Conservation (phyloP, 2,329 filamentous ascomycete species). For the Aspergillus sergii region DNA sequence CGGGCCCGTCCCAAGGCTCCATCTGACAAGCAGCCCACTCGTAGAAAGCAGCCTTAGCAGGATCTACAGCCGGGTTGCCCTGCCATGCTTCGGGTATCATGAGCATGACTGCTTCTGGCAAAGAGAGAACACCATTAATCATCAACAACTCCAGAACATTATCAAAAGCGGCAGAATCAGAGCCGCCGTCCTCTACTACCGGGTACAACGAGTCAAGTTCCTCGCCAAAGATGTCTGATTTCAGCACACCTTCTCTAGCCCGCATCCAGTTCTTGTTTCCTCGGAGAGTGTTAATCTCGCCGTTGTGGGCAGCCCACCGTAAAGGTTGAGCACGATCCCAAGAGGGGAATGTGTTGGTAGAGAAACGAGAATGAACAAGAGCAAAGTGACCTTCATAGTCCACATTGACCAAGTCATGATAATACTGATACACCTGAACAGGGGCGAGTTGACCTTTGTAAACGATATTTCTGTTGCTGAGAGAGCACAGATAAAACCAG, state of each 20-base stretch:
- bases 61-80: slow-evolving; percentile 88
- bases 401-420: slow-evolving; percentile 93
- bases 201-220: slow-evolving; percentile 90
- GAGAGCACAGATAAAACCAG: slow-evolving; percentile 97
- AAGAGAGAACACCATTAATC: slow-evolving; percentile 92
- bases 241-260: slow-evolving; percentile 90
- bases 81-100: slow-evolving; percentile 99
- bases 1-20: slow-evolving; percentile 98
- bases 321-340: slow-evolving; percentile 97
- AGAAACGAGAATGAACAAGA: slow-evolving; percentile 94
- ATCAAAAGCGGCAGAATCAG: slow-evolving; percentile 95
- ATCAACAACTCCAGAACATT: slow-evolving; percentile 92
- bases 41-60: slow-evolving; percentile 94
- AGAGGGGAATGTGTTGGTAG: slow-evolving; percentile 96
- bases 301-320: slow-evolving; percentile 96
- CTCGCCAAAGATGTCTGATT: slow-evolving; percentile 88
- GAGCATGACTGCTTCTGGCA: slow-evolving; percentile 96
- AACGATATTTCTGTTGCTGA: slow-evolving; percentile 98
- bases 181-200: slow-evolving; percentile 94
- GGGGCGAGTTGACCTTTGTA: slow-evolving; percentile 97
- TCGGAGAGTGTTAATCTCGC: slow-evolving; percentile 95
- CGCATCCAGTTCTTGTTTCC: slow-evolving; percentile 99
- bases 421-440: slow-evolving; percentile 96
- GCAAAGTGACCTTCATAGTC: slow-evolving; percentile 98
- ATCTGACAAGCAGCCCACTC: slow-evolving; percentile 98